phyloP scores from a whole-genome alignment of 2,329 filamentous ascomycete genomes.

The Madurella fahalii region DNA sequence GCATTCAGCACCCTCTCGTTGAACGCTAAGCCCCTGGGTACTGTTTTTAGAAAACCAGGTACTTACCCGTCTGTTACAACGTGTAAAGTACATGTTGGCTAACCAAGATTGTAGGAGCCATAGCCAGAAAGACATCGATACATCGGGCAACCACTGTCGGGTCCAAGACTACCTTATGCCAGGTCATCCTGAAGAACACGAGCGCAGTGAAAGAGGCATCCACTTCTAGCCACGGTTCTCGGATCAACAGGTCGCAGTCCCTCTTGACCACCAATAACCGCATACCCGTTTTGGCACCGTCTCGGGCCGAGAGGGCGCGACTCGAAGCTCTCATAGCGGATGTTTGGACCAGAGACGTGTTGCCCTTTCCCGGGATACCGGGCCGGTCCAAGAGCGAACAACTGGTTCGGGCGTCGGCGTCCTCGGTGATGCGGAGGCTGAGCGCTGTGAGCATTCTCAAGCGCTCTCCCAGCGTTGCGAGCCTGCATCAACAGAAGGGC shows the following conservation, averaged over 20 bases:
- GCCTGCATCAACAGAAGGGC: slow-evolving; percentile 16
- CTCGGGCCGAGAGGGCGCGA: slow-evolving; percentile 69
- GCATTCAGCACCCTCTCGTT: slow-evolving; percentile 63
- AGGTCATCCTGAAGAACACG: slow-evolving; percentile 85
- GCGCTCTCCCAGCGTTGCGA: slow-evolving; percentile 23
- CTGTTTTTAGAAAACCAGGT: slow-evolving; percentile 71
- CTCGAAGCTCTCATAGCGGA: slow-evolving; percentile 71
- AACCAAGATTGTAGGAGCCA: slow-evolving; percentile 43
- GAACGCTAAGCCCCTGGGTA: slow-evolving; percentile 69
- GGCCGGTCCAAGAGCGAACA: slow-evolving; percentile 62
- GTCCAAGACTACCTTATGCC: slow-evolving; percentile 61
- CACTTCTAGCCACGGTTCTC: slow-evolving; percentile 40
- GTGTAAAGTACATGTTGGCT: not conserved
- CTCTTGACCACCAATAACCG: slow-evolving; percentile 63
- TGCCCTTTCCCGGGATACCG: slow-evolving; percentile 82
- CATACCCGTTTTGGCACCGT: slow-evolving; percentile 67
- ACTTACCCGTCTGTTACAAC: slow-evolving; percentile 9
- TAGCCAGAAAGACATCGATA: slow-evolving; percentile 69
- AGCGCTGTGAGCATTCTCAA: slow-evolving; percentile 76
- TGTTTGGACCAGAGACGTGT: slow-evolving; percentile 75
- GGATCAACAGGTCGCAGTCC: slow-evolving; percentile 75
- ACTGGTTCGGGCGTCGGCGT: slow-evolving; percentile 72
- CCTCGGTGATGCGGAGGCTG: slow-evolving; percentile 81
- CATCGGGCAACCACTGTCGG: slow-evolving; percentile 73
- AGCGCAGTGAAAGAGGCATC: slow-evolving; percentile 58